These are phyloP conservation scores for Avena insularis DNA, from an alignment of 176 grass and related monocot species.

Conservation along the genomic window DNA sequence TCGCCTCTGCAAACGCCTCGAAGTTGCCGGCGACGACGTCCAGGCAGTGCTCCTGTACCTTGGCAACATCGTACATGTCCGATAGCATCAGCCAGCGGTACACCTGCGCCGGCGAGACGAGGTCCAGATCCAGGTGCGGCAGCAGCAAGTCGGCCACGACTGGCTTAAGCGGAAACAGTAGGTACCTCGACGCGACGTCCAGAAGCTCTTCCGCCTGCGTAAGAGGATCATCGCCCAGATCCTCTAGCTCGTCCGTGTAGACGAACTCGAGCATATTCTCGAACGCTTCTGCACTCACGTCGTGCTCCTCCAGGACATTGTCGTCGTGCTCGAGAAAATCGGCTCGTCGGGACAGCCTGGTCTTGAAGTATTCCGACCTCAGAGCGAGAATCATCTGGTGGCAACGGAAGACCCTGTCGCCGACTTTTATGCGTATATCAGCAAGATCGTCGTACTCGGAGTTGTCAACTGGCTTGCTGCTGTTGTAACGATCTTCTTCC, in stretches of 20 bases:
- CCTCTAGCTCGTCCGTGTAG: conserved; percentile 77
- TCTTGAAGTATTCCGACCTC: conserved; percentile 85
- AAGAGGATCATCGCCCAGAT: conserved; percentile 43
- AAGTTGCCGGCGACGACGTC: conserved; percentile 77
- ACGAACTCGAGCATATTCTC: conserved; percentile 89
- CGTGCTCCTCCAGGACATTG: conserved; percentile 71
- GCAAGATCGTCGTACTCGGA: conserved; percentile 52
- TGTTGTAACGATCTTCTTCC: conserved; percentile 33
- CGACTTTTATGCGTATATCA: conserved; percentile 80
- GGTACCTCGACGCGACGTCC: conserved; percentile 84
- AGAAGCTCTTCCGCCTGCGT: conserved; percentile 80
- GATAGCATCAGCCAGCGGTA: conserved; percentile 60
- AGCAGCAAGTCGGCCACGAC: conserved; percentile 68
- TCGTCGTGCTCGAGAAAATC: conserved; percentile 65
- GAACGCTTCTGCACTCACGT: conserved; percentile 79
- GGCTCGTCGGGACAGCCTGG: conserved; percentile 72
- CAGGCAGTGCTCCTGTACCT: conserved; percentile 74
- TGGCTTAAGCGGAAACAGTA: conserved; percentile 77
- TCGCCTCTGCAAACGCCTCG: conserved; percentile 62
- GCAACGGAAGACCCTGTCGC: conserved; percentile 67
- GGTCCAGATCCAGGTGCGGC: conserved; percentile 55
- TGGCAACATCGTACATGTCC: conserved; percentile 43
- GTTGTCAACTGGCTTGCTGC: not conserved
- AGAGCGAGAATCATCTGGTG: conserved; percentile 85
- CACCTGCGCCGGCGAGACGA: conserved; percentile 64